These are phyloP conservation scores for Physaria fendleri DNA, from an alignment of 345 rosid genomes.

Conservation along the genomic window DNA sequence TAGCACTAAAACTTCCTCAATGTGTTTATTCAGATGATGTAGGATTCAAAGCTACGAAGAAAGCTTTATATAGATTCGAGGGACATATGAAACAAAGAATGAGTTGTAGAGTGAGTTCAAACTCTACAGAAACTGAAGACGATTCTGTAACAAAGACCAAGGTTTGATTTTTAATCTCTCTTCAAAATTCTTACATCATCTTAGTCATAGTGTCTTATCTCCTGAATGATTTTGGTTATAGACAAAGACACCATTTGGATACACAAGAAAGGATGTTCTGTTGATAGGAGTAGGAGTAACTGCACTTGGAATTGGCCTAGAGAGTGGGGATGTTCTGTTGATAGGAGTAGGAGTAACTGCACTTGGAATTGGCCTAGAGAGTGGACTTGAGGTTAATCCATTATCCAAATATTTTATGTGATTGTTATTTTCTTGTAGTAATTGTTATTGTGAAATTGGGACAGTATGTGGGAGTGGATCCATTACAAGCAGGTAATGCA, in stretches of 20 bases:
- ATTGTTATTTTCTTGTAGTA: background rate
- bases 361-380: conserved; percentile 67
- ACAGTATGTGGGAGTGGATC: conserved; percentile 84
- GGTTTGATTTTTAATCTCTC: conserved; percentile 10
- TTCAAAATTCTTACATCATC: background rate
- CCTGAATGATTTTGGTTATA: background rate
- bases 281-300: conserved; percentile 88
- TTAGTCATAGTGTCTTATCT: background rate
- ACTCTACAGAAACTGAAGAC: conserved; percentile 27
- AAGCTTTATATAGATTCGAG: background rate
- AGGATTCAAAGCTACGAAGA: conserved; percentile 15
- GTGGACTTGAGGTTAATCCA: conserved; percentile 84
- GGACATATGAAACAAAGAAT: conserved; percentile 15
- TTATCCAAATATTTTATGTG: background rate
- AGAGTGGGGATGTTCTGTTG: conserved; percentile 80
- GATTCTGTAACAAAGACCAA: conserved; percentile 21
- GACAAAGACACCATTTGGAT: conserved; percentile 81
- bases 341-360: conserved; percentile 82
- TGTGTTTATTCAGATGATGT: conserved; percentile 12
- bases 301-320: conserved; percentile 58
- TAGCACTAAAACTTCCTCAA: background rate
- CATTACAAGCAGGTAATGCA: conserved; percentile 84
- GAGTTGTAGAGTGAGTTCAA: conserved; percentile 22
- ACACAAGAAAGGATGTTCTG: conserved; percentile 83
- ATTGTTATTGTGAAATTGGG: conserved; percentile 15